Base-by-base conservation (phyloP, 2,329 filamentous ascomycete genomes). In the Trichoderma atroviride region DNA sequence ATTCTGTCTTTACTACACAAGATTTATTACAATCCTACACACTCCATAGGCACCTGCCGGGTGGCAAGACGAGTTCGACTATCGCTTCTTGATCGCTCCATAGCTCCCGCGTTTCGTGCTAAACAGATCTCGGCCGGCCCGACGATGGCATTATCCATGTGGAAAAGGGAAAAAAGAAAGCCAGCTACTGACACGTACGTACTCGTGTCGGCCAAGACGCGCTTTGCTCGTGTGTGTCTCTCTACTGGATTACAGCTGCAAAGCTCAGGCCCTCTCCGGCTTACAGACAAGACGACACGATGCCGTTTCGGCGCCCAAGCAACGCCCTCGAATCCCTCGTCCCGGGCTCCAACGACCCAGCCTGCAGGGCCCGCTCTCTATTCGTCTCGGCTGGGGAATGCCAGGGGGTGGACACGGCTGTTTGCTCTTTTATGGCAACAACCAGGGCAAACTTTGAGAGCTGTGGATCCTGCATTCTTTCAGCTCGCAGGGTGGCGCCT, bases 401-500 rank as follows among this genome's bases (percentile, higher is more conserved):
- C 57, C 52, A 43, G 55, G 55, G 63, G 57, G 63, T 40, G 62
- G 37, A 37, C 35, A 47, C 62, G 52, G 62, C 52, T 55, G 53
- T 33, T 57, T 50, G 47, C 22, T 22, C 47, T 22, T 24, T 24
- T 50, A 22, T 58, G 37, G 40, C 53, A 52, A 47, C 27, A 57
- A 35, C 53, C 63, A 66, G 63, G 63, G 55, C 63, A 58, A 40
- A n/a, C 40, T 58, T 24, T 22, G 52, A 50, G 55, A 22, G n/a
- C 7, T 50, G 63, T 66, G 63, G 63, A 59, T 66, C n/a, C 63
- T 37, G 63, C 40, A 66, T 29, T 35, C 55, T 66, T 66, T 66
- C 63, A 66, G 63, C 63, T 66, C 63, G 55, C 53, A 58, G 53
- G 62, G 33, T 62, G 40, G 59, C 59, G 59, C 59, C 40, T 24